These are phyloP conservation scores for Citrus glauca DNA, from an alignment of 345 rosid genomes.

Conservation along the genomic window DNA sequence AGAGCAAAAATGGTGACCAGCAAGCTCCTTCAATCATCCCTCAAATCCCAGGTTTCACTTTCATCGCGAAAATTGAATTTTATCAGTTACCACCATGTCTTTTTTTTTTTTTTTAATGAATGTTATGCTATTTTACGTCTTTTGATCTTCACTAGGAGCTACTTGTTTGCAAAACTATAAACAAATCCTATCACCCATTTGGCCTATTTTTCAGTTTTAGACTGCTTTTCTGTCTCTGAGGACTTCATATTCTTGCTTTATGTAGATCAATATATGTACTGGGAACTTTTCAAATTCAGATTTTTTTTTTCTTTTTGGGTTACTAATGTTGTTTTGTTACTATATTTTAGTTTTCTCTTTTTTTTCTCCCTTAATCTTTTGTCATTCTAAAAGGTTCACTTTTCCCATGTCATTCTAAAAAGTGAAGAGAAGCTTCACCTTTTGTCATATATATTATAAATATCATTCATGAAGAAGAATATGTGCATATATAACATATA, in stretches of 20 bases:
- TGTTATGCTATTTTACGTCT: background rate
- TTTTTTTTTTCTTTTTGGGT: background rate
- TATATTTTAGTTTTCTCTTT: background rate
- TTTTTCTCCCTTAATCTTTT: too few species aligned
- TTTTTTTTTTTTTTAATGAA: background rate
- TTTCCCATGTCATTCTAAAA: background rate
- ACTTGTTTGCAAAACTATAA: background rate
- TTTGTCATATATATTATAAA: background rate
- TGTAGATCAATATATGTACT: background rate
- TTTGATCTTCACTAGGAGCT: background rate
- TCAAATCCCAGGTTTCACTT: constrained; percentile 1
- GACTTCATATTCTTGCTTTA: background rate
- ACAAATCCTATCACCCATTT: background rate
- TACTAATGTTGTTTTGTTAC: background rate
- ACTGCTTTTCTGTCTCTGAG: background rate
- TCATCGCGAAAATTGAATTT: background rate
- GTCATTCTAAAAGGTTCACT: background rate
- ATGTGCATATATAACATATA: background rate
- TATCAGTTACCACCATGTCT: too few species aligned
- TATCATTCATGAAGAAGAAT: background rate
- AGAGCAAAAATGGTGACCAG: background rate
- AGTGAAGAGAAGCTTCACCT: background rate
- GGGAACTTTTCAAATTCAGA: background rate
- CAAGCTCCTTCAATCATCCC: background rate
- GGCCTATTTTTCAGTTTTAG: background rate